Base-by-base conservation (phyloP, 1,284 basidiomycete species). In the Moesziomyces antarcticus region DNA sequence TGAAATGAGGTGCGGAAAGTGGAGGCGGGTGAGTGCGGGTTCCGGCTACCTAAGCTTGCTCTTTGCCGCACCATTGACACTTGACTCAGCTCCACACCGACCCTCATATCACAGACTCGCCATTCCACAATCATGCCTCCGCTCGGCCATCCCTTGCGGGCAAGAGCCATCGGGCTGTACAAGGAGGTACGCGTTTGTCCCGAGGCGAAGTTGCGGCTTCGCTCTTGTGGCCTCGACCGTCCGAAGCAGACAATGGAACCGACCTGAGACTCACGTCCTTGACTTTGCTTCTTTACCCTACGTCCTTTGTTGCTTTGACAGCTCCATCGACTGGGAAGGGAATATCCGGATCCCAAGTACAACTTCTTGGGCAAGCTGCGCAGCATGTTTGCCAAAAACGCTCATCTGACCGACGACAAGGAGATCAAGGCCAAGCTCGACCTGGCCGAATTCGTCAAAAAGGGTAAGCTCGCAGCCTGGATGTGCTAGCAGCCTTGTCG, bases 281-380 rank as follows among this genome's bases (percentile, higher is more conserved):
- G 11, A 4, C 13, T 33, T 13, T 33, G 10, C 30, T 13, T 33
- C 27, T 33, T 33, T 13, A 11, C 8, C 3, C 30, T 13, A 7
- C 30, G 1, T 13, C 30, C 7, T 9, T 35, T 33, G 14, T 16
- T 43, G 25, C 25, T 16, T 5, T 1, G 6, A 13, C 59, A 77
- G 75, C 79, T 83, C 10, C 82, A 83, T 52, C 75, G 82, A 11
- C 59, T 83, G 11, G 82, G 82, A n/a, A 49, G 82, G 35, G 81
- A 82, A 3, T 83, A 83, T 33, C 82, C 82, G 21, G 81, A 83
- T 50, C 81, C 82, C 3, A 77, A 74, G n/a, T 83, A 79, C 63
- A 66, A 78, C 59, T 83, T 83, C 48, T 43, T 82, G 7, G 78
- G 74, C 35, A 82, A 82, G 65, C 73, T 83, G 9, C 74, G 75